phyloP scores from a whole-genome alignment of 768 basidiomycete species.

The Termitomyces sp. region DNA sequence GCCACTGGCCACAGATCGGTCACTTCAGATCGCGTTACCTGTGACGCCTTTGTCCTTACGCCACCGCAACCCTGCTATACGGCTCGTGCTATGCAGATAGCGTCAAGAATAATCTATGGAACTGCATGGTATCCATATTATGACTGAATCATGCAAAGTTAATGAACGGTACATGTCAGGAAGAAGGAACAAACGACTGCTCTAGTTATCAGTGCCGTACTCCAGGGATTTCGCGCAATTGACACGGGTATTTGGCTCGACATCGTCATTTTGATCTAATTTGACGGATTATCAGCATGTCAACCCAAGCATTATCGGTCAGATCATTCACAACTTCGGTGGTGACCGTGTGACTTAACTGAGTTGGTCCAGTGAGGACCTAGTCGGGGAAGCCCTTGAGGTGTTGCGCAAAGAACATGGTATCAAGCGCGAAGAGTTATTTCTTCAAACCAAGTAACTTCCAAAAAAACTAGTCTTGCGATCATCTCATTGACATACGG shows the following conservation, averaged over 20 bases:
- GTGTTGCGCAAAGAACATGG: constrained; percentile 49
- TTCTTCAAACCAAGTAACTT: constrained; percentile 73
- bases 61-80: background rate
- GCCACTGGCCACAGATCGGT: background rate
- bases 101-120: constrained; percentile 50
- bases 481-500: background rate
- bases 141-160: background rate
- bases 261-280: background rate
- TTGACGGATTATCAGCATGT: constrained; percentile 35
- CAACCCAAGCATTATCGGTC: constrained; percentile 73
- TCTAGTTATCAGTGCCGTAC: constrained; percentile 66
- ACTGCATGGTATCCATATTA: constrained; percentile 45
- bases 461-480: background rate
- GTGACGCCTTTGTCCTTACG: background rate
- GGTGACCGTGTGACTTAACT: background rate
- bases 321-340: constrained; percentile 1
- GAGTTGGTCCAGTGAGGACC: constrained; percentile 53
- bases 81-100: constrained; percentile 15
- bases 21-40: background rate
- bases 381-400: constrained; percentile 70
- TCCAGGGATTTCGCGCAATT: constrained; percentile 73
- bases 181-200: constrained; percentile 68
- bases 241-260: constrained; percentile 58
- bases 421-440: constrained; percentile 64
- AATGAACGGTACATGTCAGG: constrained; percentile 33